Evolutionary conservation across 371 early-diverging fungal species (phyloP).

Genomic region (Mucor irregularis): DNA sequence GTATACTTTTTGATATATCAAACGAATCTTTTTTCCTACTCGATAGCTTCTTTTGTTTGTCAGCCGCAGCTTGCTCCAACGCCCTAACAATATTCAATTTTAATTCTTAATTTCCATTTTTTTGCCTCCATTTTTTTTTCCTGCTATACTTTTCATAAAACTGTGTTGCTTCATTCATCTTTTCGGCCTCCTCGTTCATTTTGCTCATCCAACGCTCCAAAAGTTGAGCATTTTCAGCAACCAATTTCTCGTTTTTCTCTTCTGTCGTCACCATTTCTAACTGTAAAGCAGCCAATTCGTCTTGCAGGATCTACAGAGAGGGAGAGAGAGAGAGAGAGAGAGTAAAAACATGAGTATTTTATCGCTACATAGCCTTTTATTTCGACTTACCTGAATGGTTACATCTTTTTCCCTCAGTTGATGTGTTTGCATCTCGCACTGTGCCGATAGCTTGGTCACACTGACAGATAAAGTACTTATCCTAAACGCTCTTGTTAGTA

Average conservation of each 20-base stretch:
- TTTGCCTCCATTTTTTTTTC: not conserved
- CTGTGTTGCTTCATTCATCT: conserved; percentile 91
- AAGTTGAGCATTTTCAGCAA: conserved; percentile 82
- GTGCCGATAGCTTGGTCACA: conserved; percentile 38
- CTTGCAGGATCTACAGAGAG: conserved; percentile 63
- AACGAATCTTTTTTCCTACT: conserved; percentile 11
- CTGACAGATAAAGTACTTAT: conserved; percentile 48
- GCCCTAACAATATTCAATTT: conserved; percentile 1
- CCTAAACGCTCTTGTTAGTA: conserved; percentile 25
- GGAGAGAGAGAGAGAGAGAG: too few species aligned
- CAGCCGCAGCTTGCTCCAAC: conserved; percentile 29
- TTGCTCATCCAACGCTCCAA: conserved; percentile 90
- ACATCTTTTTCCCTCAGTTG: conserved; percentile 81
- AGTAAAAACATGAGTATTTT: not conserved
- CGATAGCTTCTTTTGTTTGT: conserved; percentile 17
- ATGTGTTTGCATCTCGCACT: conserved; percentile 59
- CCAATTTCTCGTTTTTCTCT: conserved; percentile 71
- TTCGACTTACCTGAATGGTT: conserved; percentile 70
- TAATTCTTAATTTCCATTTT: too few species aligned
- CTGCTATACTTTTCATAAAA: conserved; percentile 70
- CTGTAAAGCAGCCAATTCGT: conserved; percentile 88
- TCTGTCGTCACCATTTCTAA: conserved; percentile 89
- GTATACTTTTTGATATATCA: not conserved
- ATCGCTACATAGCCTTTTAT: not conserved
- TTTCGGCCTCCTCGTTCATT: conserved; percentile 86